Base-by-base conservation (phyloP, 1,139 yeast species). In the Suhomyces bokatorum region DNA sequence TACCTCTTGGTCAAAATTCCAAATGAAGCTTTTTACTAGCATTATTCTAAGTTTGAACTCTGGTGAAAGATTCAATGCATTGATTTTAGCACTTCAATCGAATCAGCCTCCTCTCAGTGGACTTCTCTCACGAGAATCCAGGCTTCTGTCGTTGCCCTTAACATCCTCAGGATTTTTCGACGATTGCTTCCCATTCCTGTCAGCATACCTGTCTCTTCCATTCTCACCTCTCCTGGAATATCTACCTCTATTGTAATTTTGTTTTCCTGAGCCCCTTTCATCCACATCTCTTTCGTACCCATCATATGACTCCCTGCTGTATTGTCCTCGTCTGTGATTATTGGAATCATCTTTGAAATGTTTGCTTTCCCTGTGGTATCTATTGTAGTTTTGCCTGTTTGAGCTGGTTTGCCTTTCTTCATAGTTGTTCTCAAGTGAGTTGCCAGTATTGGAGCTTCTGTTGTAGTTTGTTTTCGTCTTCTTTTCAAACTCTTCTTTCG, bases 381-480 rank as follows among this genome's bases (percentile, higher is more conserved):
- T 26, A 12, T 26, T 26, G 10, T 26, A 26, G 29, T 26, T 26
- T 4, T 26, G n/a, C 10, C 29, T 26, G 29, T 26, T 26, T 6
- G 12, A 10, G 4, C 6, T 26, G n/a, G 29, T 4, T 12, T 26
- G n/a, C 2, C n/a, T 26, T 3, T 26, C n/a, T 2, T 26, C n/a
- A 2, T 26, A 9, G 8, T 7, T 26, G 12, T 26, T 12, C 29
- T 26, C 29, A 7, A 8, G 12, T 26, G 24, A 20, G 24, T 11
- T 12, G n/a, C 29, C 29, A 8, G 29, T 11, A 26, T 8, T 32
- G 15, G 12, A n/a, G 20, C 64, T 58, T 44, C 69, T 37, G 45
- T 63, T 63, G 40, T 64, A 64, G 39, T 63, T 63, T 13, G 67
- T 44, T 8, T 17, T 17, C 41, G 14, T 37, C 11, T 20, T 26